Percentiles rank a stretch among this genome's conserved stretches.
phyloP scores from a whole-genome alignment of 768 basidiomycete genomes.

The Trametes sanguinea region DNA sequence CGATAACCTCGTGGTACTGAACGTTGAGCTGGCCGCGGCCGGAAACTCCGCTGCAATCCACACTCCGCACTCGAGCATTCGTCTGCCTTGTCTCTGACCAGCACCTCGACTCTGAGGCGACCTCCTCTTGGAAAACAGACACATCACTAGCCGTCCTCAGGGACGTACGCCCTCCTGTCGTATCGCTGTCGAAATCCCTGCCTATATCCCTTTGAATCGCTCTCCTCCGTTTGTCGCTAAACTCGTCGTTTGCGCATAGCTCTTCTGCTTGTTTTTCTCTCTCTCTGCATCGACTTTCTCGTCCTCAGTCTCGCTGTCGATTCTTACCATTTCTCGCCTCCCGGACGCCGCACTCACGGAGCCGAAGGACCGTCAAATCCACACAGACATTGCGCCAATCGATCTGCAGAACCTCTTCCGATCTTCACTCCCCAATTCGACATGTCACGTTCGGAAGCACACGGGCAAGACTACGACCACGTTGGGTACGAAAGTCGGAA shows the following conservation, averaged over 20 bases:
- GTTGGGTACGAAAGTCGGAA: conserved; percentile 24
- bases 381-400: conserved; percentile 22
- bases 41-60: conserved; percentile 29
- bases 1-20: conserved; percentile 17
- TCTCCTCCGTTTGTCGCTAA: conserved; percentile 35
- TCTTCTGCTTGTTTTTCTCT: conserved; percentile 31
- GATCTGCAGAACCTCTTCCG: conserved; percentile 23
- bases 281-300: conserved; percentile 24
- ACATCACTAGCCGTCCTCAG: conserved; percentile 28
- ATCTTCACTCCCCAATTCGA: conserved; percentile 21
- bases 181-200: conserved; percentile 35
- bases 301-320: conserved; percentile 29
- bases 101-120: conserved; percentile 17
- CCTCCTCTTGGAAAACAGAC: conserved; percentile 18
- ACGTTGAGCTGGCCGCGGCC: conserved; percentile 3
- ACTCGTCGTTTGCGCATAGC: conserved; percentile 35
- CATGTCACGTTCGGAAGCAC: conserved; percentile 34
- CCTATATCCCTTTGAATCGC: conserved; percentile 35
- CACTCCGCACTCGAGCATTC: conserved; percentile 24
- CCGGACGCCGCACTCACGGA: conserved; percentile 15
- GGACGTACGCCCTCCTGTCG: conserved; percentile 30
- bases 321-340: conserved; percentile 21
- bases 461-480: conserved; percentile 30
- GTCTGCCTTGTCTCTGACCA: conserved; percentile 13
- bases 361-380: conserved; percentile 11